A percentile compares a stretch with the other conserved stretches of the same genome.
phyloP scores from a whole-genome alignment of 495 filamentous ascomycete species.

The Xylaria cubensis region DNA sequence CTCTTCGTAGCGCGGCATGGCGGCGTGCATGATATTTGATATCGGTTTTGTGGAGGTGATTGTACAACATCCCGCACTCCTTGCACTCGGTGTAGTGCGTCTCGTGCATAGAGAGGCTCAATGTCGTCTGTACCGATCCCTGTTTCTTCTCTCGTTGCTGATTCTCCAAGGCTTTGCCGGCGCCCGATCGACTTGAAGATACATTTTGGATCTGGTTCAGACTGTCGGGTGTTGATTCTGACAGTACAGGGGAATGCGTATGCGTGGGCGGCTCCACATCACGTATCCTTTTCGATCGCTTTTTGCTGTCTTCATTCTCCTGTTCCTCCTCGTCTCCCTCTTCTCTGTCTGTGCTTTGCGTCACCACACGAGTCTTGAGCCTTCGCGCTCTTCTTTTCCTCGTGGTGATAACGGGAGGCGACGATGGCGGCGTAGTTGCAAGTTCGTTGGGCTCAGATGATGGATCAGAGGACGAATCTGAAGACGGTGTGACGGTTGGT shows the following conservation, averaged over 20 bases:
- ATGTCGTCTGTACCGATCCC: slow-evolving; percentile 50
- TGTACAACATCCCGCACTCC: slow-evolving; percentile 55
- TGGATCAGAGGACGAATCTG: slow-evolving; percentile 28
- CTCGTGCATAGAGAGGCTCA: slow-evolving; percentile 47
- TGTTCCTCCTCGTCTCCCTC: slow-evolving; percentile 11
- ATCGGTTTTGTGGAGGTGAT: slow-evolving; percentile 54
- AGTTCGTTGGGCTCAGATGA: slow-evolving; percentile 25
- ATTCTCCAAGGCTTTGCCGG: slow-evolving; percentile 22
- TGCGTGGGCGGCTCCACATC: neutral
- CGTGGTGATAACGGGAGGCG: slow-evolving; percentile 28
- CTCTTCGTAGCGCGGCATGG: slow-evolving; percentile 41
- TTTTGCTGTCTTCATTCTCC: neutral
- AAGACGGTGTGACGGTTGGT: slow-evolving; percentile 26
- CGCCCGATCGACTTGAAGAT: slow-evolving; percentile 10
- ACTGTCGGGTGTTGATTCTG: slow-evolving; percentile 18
- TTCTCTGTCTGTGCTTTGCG: neutral
- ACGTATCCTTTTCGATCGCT: neutral
- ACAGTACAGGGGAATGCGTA: neutral
- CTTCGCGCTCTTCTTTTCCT: slow-evolving; percentile 42
- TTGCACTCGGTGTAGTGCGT: slow-evolving; percentile 53
- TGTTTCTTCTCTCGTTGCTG: slow-evolving; percentile 32
- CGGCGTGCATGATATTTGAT: slow-evolving; percentile 49
- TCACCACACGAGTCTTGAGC: slow-evolving; percentile 42
- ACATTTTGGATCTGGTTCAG: slow-evolving; percentile 16
- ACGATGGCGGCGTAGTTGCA: slow-evolving; percentile 41